These are phyloP conservation scores for Pseudocercospora fijiensis DNA, from an alignment of 2,329 filamentous ascomycete genomes.

Conservation along the genomic window DNA sequence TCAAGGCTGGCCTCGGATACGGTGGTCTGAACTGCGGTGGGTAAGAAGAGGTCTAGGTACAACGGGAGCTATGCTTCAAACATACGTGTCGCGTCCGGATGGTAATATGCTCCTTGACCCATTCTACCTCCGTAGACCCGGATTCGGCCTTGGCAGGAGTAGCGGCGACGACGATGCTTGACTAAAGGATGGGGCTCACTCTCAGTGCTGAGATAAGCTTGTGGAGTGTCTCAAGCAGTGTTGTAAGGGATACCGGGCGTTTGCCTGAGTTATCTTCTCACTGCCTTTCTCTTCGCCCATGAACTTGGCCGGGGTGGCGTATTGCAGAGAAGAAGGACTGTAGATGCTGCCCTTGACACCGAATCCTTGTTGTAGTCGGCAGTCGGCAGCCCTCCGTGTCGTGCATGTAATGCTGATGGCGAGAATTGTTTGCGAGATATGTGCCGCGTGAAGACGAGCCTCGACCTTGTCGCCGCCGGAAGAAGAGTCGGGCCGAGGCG, in stretches of 20 bases:
- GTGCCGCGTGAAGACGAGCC: background rate
- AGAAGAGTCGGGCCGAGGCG: background rate
- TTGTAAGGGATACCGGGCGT: background rate
- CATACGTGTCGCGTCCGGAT: background rate
- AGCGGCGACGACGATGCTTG: background rate
- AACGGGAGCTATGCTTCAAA: background rate
- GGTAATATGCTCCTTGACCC: background rate
- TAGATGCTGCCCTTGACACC: background rate
- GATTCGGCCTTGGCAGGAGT: background rate
- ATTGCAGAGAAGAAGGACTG: no score
- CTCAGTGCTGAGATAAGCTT: background rate
- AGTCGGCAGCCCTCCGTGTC: background rate
- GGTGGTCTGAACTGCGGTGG: slow-evolving; percentile 30
- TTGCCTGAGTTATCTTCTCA: background rate
- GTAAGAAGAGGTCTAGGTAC: background rate
- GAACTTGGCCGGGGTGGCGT: background rate
- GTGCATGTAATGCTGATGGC: background rate
- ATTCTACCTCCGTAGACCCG: background rate
- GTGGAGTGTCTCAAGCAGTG: background rate
- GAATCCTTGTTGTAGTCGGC: background rate
- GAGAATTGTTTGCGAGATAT: background rate
- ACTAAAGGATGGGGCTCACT: background rate
- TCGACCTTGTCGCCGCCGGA: background rate
- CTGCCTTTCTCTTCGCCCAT: background rate
- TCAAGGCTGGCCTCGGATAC: slow-evolving; percentile 40